Percentiles rank a stretch among this genome's conserved stretches.
phyloP scores from a whole-genome alignment of 768 basidiomycete genomes.

The Solioccasus polychromus region DNA sequence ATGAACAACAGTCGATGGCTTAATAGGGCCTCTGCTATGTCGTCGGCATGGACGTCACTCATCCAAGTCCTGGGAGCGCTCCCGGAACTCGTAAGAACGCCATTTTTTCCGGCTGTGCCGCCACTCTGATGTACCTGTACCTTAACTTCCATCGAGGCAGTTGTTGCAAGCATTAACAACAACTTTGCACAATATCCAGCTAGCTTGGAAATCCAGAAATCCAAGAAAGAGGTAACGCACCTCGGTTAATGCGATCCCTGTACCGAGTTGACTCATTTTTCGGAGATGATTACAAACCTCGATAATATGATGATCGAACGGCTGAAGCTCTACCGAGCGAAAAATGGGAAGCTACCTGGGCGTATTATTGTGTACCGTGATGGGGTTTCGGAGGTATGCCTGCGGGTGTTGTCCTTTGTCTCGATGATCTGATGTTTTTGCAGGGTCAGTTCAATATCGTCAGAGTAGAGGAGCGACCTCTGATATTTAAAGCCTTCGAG shows the following conservation, averaged over 20 bases:
- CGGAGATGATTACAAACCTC: constrained; percentile 48
- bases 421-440: constrained; percentile 10
- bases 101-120: not conserved
- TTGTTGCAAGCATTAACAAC: constrained; percentile 48
- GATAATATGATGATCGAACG: constrained; percentile 48
- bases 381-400: constrained; percentile 72
- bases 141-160: constrained; percentile 49
- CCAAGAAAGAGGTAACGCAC: constrained; percentile 62
- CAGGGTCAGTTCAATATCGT: constrained; percentile 51
- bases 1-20: constrained; percentile 38
- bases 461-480: constrained; percentile 40
- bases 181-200: constrained; percentile 50
- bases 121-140: constrained; percentile 1
- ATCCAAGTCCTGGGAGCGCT: constrained; percentile 73
- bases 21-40: constrained; percentile 45
- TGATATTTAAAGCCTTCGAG: constrained; percentile 41
- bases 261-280: not conserved
- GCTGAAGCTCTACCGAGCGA: constrained; percentile 37
- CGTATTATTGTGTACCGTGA: constrained; percentile 61
- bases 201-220: constrained; percentile 47
- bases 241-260: not conserved
- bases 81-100: constrained; percentile 39
- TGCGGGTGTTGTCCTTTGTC: not conserved
- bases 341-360: constrained; percentile 37
- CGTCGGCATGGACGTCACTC: constrained; percentile 67